Evolutionary conservation across 192 early-diverging fungal species (phyloP), one percentile per base, ranked within the genome.

Genomic region (Linnemannia hyalina): DNA sequence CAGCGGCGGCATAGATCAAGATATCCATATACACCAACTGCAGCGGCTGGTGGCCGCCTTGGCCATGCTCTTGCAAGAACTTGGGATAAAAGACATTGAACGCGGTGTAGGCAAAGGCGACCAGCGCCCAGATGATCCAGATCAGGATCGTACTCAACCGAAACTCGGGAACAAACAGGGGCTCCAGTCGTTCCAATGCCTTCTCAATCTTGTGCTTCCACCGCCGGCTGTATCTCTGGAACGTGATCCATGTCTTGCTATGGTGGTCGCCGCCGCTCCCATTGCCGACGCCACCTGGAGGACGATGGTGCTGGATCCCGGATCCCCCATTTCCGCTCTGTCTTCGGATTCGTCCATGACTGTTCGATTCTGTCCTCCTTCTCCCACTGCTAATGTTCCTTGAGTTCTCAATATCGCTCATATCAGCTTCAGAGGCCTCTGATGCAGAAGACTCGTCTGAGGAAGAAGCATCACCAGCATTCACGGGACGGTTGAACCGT

Each of bases 51-150:
- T 83, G 83, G 68, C 78, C 90, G 6, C 70, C 87, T 36, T 83
- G 83, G 0, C 90, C 92, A 73, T 90, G 90, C 6, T 89, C 88
- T 76, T 95, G 93, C 18, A 97, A 89, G 41, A 95, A 94, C 79
- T 96, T 95, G 40, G 97, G 95, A 18, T 96, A 77, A 78, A 97
- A 97, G 10, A 94, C 95, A 85, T 97, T 97, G 82, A 97, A 97
- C 91, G 96, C 96, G n/a, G 94, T 96, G 79, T 94, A 97, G 0
- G 94, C 96, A 81, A 96, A 87, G 2, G 95, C 89, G 7, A 95
- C 93, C 23, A 96, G 80, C 0, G 91, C 90, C 97, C 97, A 97
- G 60, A 97, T 96, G 18, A 83, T 63, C 92, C 94, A 96, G 32
- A 97, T 90, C 70, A 97, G 79, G 0, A 94, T 52, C 2, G 96